phyloP scores from a whole-genome alignment of 129 eudicot genomes.

The Artemisia tridentata region DNA sequence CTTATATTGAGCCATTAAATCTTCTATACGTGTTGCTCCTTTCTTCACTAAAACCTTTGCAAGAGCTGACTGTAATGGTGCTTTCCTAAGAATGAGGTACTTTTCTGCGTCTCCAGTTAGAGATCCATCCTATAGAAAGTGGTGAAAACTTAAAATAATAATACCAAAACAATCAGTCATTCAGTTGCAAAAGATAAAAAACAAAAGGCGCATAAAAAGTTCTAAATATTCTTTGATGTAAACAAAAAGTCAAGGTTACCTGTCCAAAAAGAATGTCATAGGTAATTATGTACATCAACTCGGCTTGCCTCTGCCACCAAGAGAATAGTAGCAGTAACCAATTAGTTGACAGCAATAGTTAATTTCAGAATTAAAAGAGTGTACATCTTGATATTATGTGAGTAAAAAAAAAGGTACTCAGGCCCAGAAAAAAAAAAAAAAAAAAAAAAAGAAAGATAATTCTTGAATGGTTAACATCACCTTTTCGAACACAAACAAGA shows the following conservation, averaged over 20 bases:
- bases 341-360: slow-evolving; percentile 15
- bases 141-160: slow-evolving; percentile 10
- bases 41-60: slow-evolving; percentile 61
- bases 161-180: slow-evolving; percentile 18
- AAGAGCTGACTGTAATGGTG: slow-evolving; percentile 67
- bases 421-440: no score
- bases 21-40: slow-evolving; percentile 63
- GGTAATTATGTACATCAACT: slow-evolving; percentile 68
- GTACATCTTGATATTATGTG: no score
- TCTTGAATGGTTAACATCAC: no score
- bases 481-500: no score
- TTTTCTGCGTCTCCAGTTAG: slow-evolving; percentile 87
- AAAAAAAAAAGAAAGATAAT: no score
- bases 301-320: slow-evolving; percentile 74
- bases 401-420: no score
- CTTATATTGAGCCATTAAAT: slow-evolving; percentile 54
- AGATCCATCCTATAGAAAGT: slow-evolving; percentile 49
- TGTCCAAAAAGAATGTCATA: slow-evolving; percentile 93
- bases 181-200: slow-evolving; percentile 5
- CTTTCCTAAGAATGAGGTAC: slow-evolving; percentile 64
- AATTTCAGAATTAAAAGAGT: slow-evolving; percentile 1
- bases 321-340: background rate
- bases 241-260: slow-evolving; percentile 39
- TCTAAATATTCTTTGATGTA: background rate
- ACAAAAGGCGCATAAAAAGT: background rate